These are phyloP conservation scores for Colletotrichum destructivum DNA, from an alignment of 2,329 filamentous ascomycete species.

Conservation along the genomic window DNA sequence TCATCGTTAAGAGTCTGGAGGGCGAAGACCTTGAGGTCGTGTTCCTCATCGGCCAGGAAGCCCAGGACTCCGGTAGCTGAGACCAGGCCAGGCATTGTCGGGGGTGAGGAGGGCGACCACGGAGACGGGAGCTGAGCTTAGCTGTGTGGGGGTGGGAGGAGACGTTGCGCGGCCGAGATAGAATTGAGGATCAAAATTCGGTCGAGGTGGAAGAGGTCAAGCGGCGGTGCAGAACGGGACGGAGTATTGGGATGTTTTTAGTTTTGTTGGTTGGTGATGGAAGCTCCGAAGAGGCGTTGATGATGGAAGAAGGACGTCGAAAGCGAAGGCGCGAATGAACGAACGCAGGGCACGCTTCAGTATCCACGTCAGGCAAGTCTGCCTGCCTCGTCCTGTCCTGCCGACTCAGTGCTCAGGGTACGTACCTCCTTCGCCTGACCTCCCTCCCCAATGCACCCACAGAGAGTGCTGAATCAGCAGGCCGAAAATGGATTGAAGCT, in stretches of 20 bases:
- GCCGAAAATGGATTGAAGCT: neutral
- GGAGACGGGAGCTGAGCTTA: constrained; percentile 37
- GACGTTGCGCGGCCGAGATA: constrained; percentile 9
- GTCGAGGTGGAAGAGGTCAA: constrained; percentile 10
- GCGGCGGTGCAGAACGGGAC: neutral
- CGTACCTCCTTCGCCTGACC: constrained; percentile 19
- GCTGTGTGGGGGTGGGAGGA: constrained; percentile 13
- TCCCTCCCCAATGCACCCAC: neutral
- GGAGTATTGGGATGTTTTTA: constrained; percentile 11
- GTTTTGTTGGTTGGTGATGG: constrained; percentile 25
- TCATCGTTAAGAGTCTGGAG: constrained; percentile 96
- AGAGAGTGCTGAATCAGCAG: constrained; percentile 13
- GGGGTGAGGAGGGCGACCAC: constrained; percentile 43
- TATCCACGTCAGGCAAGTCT: constrained; percentile 62
- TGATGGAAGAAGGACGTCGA: constrained; percentile 41
- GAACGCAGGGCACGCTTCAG: constrained; percentile 13
- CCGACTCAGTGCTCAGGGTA: constrained; percentile 11
- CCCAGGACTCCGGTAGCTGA: constrained; percentile 95
- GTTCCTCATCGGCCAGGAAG: constrained; percentile 95
- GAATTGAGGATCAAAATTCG: neutral
- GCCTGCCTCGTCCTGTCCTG: constrained; percentile 52
- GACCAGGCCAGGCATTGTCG: constrained; percentile 89
- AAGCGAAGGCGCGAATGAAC: constrained; percentile 32
- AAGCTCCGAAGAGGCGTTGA: constrained; percentile 38
- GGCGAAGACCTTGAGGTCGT: constrained; percentile 94